Base-by-base conservation (phyloP, 2,329 filamentous ascomycete genomes). In the Cephalotrichum gorgonifer region DNA sequence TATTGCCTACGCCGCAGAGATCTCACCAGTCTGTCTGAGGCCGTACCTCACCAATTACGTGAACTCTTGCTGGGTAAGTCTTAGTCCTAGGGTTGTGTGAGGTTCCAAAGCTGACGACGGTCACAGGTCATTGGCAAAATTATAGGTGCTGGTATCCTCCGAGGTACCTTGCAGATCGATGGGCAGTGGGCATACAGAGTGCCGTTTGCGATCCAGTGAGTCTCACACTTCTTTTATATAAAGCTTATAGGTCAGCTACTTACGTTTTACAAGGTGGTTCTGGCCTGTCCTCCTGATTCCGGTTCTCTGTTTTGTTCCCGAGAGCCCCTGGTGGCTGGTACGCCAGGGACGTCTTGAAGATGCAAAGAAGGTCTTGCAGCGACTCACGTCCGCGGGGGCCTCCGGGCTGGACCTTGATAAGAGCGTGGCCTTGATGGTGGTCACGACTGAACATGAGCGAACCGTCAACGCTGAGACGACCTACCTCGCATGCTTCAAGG, bases 1-100 rank as follows among this genome's bases (percentile, higher is more conserved):
- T 0, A 67, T 69, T 0, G 69, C 72, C 0, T 76, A 76, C 52
- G 73, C 73, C 0, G 64, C 73, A 2, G 73, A 76, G 23, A 64
- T 70, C 38, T 69, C 65, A 56, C 67, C 67, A 14, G 64, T 58
- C 23, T 71, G 67, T 3, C 65, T 76, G 1, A 67, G 73, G n/a
- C 63, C 68, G 7, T 75, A 75, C 46, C 62, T 76, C 3, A 74
- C 66, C 1, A 62, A 60, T 5, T 69, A 66, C 48, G 61, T 64
- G 68, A 27, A 62, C 52, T 48, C 54, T 42, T 57, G 55, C 54
- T 57, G 54, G 54, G 54, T 57, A 41, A 46, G 27, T 30, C 12
- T 30, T 30, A 30, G 27, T 30, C n/a, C 27, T 30, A 30, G 27
- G 27, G 27, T 12, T 30, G 6, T 30, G 6, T 6, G 27, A 30